These are phyloP conservation scores for Orbilia ellipsospora DNA, from an alignment of 2,329 filamentous ascomycete species.

Conservation along the genomic window DNA sequence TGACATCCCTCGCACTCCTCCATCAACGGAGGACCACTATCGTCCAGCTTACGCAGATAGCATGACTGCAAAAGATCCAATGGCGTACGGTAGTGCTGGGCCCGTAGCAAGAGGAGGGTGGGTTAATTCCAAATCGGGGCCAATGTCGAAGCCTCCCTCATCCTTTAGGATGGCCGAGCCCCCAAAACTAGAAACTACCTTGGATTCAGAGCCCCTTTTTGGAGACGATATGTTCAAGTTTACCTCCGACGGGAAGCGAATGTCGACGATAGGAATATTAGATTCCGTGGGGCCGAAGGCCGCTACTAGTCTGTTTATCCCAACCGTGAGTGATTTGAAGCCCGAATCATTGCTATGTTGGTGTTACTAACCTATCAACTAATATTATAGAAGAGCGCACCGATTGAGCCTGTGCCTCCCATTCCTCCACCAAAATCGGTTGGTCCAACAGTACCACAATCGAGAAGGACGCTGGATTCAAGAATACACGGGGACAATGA, in stretches of 20 bases:
- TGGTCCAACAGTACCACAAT: constrained; percentile 20
- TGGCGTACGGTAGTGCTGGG: constrained; percentile 55
- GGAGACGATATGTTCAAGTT: constrained; percentile 60
- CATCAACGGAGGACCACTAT: constrained; percentile 53
- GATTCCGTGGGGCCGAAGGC: constrained; percentile 59
- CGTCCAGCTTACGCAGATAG: constrained; percentile 42
- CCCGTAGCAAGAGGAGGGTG: constrained; percentile 57
- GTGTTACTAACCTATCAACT: constrained; percentile 37
- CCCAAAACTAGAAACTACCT: constrained; percentile 58
- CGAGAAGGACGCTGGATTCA: constrained; percentile 35
- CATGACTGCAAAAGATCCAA: constrained; percentile 52
- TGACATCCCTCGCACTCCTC: constrained; percentile 51
- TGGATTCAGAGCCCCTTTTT: constrained; percentile 59
- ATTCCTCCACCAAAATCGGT: constrained; percentile 51
- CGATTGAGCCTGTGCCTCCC: constrained; percentile 39
- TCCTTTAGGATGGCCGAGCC: constrained; percentile 53
- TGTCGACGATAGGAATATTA: constrained; percentile 57
- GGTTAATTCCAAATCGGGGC: constrained; percentile 57
- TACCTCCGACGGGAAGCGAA: constrained; percentile 56
- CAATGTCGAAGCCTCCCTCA: constrained; percentile 50
- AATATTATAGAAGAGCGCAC: constrained; percentile 54
- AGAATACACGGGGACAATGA: constrained; percentile 53
- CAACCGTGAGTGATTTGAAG: constrained; percentile 54
- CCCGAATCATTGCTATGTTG: constrained; percentile 13
- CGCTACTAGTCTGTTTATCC: constrained; percentile 57